Evolutionary conservation across 176 grass and related monocot genomes (phyloP), one percentile per base, ranked within the genome.

Genomic region (Cenchrus purpureus): DNA sequence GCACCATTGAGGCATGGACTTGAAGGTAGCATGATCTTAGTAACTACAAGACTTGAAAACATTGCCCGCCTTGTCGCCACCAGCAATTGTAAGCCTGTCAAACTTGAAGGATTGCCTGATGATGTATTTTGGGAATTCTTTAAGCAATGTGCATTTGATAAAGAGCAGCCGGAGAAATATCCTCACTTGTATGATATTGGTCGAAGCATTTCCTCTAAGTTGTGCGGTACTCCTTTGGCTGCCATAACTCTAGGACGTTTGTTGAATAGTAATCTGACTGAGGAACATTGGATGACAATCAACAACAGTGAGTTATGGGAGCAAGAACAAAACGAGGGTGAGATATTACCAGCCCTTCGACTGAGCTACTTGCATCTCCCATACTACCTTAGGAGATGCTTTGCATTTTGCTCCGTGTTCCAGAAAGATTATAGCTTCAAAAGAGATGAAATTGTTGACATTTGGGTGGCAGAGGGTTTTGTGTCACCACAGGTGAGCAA

Each of bases 281-380:
- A 44, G 31, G 1, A 29, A 1, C 55, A 74, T 11, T 92, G 90
- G 86, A 22, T 12, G 17, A 45, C 1, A 12, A 67, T 92, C 14
- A 14, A 74, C 15, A 64, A 83, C 7, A 88, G 71, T 2, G 46
- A 92, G n/a, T 7, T 86, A 11, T 86, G 86, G 86, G 61, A 88
- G 42, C 49, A 77, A 15, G 29, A 7, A 8, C 66, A 88, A n/a
- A 1, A 48, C 11, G 77, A 84, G 28, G 68, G 52, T 13, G 85
- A 84, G 2, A 82, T 91, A 19, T 28, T 91, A 5, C 76, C 85
- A 0, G 86, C 86, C 37, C 90, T 91, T 16, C 68, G 14, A 6
- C 31, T 91, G 52, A 91, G 85, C 71, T 91, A 91, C 59, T 48
- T 88, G 12, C 76, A 88, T 68, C 63, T 91, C 53, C 86, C 86